Conservation (phyloP, 2,329 filamentous ascomycete genomes). For the Triangularia verruculosa region DNA sequence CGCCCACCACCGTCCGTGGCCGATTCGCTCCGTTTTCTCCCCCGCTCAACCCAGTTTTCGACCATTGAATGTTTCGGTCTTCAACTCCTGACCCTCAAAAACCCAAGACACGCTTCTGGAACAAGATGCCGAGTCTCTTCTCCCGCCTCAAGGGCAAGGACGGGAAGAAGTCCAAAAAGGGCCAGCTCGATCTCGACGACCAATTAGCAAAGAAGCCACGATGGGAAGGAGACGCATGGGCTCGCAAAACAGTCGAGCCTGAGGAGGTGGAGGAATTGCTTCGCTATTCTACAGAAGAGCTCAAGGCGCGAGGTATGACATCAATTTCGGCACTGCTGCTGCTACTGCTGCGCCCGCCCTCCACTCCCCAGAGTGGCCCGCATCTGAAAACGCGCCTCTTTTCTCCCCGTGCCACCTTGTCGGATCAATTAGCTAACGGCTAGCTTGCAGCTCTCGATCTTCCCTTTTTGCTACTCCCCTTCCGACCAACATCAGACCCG, state of each 20-base stretch:
- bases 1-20: conserved; percentile 4
- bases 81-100: conserved; percentile 11
- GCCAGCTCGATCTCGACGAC: conserved; percentile 47
- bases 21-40: background rate
- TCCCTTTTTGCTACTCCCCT: conserved; percentile 90
- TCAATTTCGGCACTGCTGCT: conserved; percentile 27
- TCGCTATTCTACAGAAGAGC: conserved; percentile 78
- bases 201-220: conserved; percentile 64
- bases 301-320: conserved; percentile 85
- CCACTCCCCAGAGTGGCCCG: conserved; percentile 5
- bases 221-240: conserved; percentile 81
- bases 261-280: conserved; percentile 90
- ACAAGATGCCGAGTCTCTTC: conserved; percentile 56
- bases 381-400: background rate
- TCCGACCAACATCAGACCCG: conserved; percentile 88
- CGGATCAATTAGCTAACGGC: conserved; percentile 16
- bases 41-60: background rate
- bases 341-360: conserved; percentile 30
- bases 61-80: conserved; percentile 15
- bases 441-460: conserved; percentile 68
- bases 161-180: conserved; percentile 65
- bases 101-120: conserved; percentile 16
- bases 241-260: conserved; percentile 74
- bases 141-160: conserved; percentile 74
- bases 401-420: conserved; percentile 16